Base-by-base conservation (phyloP, 768 basidiomycete genomes). In the Rhodosporidiobolus sp. region DNA sequence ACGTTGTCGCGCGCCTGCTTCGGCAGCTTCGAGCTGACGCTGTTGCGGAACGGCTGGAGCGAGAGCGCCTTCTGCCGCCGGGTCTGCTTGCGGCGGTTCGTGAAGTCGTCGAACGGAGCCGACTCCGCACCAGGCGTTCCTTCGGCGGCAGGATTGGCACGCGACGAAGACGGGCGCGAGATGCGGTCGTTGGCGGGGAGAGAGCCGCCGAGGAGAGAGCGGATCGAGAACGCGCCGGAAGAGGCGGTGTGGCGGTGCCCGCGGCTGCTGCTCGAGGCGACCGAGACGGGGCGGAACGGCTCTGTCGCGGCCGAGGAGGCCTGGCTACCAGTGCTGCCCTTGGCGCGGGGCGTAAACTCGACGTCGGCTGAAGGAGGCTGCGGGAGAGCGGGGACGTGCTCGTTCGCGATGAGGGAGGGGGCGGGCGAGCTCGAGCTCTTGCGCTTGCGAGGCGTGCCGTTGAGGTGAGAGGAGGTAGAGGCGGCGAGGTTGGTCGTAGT, bases 31-130 rank as follows among this genome's bases (percentile, higher is more conserved):
- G 74, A 63, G 50, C 56, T 64, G 32, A 56, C 48, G 57, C 57
- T 56, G 61, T 69, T 35, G 43, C 64, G 61, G 65, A 76, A 76
- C 19, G 72, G 72, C 58, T 73, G 72, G 52, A 94, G 86, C 0
- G 89, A 92, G 73, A 96, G 84, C 0, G 93, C 94, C 81, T 90
- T 93, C 77, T 92, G 78, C 63, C 80, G 77, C 20, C 74, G 56
- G 16, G 32, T 63, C 50, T 56, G 34, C 48, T 65, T 69, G 34
- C 74, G 66, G 2, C 71, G 65, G 45, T 66, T 69, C 56, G 74
- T 69, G 24, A 72, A 70, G 49, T 75, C 74, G 61, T 75, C 74
- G 59, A 72, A 56, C 22, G 67, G 38, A 4, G 54, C 8, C 38
- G 62, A 59, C 57, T 65, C 57, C 19, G 48, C 22, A 56, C 56